Conservation (phyloP, 768 basidiomycete species). For the Rhodosporidiobolus sp. region DNA sequence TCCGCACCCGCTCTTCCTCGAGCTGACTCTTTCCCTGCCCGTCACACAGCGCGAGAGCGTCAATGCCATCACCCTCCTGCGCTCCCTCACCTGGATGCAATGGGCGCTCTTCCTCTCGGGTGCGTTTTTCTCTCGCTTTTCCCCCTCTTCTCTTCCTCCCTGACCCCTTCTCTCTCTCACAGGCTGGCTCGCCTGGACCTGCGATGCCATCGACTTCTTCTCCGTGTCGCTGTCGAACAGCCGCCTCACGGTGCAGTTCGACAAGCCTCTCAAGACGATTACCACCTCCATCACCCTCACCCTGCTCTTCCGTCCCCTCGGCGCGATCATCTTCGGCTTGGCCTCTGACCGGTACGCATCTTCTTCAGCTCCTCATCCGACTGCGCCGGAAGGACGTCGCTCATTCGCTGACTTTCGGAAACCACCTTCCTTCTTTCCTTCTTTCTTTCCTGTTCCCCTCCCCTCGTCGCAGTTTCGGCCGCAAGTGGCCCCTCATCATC, state of each 20-base stretch:
- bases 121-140: slow-evolving; percentile 59
- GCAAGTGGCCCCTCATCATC: slow-evolving; percentile 84
- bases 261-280: slow-evolving; percentile 33
- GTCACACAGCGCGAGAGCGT: not conserved
- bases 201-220: slow-evolving; percentile 69
- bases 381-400: too few species aligned
- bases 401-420: too few species aligned
- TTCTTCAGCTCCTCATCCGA: too few species aligned
- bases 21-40: not conserved
- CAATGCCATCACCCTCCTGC: slow-evolving; percentile 23
- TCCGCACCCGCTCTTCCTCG: too few species aligned
- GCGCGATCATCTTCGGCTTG: slow-evolving; percentile 68
- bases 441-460: too few species aligned
- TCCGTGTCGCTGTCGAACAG: slow-evolving; percentile 54
- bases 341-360: slow-evolving; percentile 63
- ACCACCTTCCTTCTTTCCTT: too few species aligned
- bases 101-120: slow-evolving; percentile 51
- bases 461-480: slow-evolving; percentile 56
- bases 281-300: slow-evolving; percentile 72
- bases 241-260: slow-evolving; percentile 46
- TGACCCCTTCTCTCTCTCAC: slow-evolving; percentile 44
- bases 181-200: slow-evolving; percentile 78
- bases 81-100: slow-evolving; percentile 45
- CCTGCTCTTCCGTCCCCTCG: slow-evolving; percentile 76
- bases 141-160: slow-evolving; percentile 2